phyloP scores from a whole-genome alignment of 2,329 filamentous ascomycete genomes.

The Cladophialophora exuberans region DNA sequence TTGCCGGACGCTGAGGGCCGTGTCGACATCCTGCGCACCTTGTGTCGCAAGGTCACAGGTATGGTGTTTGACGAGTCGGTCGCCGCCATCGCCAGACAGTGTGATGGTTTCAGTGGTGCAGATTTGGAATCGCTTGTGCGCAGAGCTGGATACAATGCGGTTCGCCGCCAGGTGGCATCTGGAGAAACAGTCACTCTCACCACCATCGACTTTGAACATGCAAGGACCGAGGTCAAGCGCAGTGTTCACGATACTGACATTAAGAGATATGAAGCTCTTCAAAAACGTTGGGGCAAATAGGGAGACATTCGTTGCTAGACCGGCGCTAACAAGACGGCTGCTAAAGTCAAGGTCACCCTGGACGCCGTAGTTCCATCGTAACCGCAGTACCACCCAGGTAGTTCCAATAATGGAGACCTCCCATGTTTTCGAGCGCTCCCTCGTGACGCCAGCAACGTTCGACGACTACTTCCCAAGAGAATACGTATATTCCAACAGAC shows the following conservation, averaged over 20 bases:
- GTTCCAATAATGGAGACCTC: too few species aligned
- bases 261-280: conserved; percentile 59
- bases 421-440: too few species aligned
- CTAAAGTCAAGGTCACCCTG: not conserved
- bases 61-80: conserved; percentile 59
- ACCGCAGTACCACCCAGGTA: too few species aligned
- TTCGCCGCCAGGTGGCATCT: conserved; percentile 40
- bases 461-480: conserved; percentile 10
- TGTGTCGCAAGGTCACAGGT: conserved; percentile 54
- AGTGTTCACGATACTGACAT: conserved; percentile 59
- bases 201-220: conserved; percentile 28
- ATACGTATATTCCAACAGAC: conserved; percentile 16
- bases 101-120: conserved; percentile 75
- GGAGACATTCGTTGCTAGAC: not conserved
- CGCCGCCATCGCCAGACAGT: conserved; percentile 69
- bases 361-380: not conserved
- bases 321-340: too few species aligned
- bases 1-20: conserved; percentile 78
- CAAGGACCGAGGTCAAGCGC: conserved; percentile 26
- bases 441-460: not conserved
- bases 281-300: conserved; percentile 50
- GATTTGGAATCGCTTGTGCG: conserved; percentile 64
- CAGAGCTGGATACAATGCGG: conserved; percentile 61
- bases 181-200: conserved; percentile 15
- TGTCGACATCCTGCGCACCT: conserved; percentile 79